Conservation (phyloP, 208 protist genomes). For the Trypanosoma avium region DNA sequence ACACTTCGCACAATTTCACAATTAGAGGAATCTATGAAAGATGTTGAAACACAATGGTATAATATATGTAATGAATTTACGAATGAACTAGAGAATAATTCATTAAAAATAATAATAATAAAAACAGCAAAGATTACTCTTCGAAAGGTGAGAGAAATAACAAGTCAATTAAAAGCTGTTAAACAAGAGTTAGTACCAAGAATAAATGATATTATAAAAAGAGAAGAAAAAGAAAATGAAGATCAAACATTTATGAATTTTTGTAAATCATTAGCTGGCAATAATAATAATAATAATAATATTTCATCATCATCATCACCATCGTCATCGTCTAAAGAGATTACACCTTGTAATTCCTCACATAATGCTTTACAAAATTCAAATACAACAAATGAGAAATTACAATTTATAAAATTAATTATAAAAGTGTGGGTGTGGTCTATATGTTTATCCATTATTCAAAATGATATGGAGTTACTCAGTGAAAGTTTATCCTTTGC, state of each 20-base stretch:
- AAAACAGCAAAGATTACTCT: background rate
- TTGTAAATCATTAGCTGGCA: background rate
- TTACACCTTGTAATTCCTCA: no score
- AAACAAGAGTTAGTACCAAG: slow-evolving; percentile 69
- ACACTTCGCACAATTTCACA: slow-evolving; percentile 36
- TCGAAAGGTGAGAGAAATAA: slow-evolving; percentile 14
- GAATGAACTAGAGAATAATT: no score
- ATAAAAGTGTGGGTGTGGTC: slow-evolving; percentile 64
- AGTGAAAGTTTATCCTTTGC: slow-evolving; percentile 50
- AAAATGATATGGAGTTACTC: slow-evolving; percentile 67
- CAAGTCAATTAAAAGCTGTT: slow-evolving; percentile 66
- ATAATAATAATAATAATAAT: background rate
- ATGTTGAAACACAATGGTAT: slow-evolving; percentile 52
- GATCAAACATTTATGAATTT: no score
- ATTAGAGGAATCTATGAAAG: slow-evolving; percentile 50
- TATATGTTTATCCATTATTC: slow-evolving; percentile 37
- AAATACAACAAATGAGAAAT: background rate
- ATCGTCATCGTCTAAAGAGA: no score
- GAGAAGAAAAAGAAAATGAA: no score
- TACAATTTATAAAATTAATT: slow-evolving; percentile 13
- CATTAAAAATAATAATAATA: background rate
- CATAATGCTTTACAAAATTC: no score
- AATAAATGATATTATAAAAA: slow-evolving; percentile 16
- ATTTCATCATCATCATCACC: no score
- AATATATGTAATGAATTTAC: slow-evolving; percentile 16